phyloP scores from a whole-genome alignment of 2,329 filamentous ascomycete genomes.

The Clonostachys solani region DNA sequence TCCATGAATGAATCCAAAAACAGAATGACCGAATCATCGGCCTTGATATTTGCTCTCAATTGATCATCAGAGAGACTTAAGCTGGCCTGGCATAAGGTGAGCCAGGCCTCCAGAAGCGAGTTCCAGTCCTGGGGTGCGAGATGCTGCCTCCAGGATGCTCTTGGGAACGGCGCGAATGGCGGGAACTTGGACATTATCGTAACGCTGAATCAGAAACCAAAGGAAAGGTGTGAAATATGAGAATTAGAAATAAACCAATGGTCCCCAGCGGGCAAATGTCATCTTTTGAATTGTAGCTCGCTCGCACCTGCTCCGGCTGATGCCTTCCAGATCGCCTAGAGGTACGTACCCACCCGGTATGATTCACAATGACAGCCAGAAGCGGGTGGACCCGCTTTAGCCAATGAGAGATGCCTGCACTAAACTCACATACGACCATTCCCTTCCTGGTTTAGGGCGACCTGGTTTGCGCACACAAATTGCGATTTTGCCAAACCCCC shows the following conservation, averaged over 20 bases:
- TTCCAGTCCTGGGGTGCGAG: slow-evolving; percentile 73
- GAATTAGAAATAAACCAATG: not conserved
- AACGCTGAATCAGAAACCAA: not conserved
- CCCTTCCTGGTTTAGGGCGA: slow-evolving; percentile 8
- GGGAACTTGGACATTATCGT: slow-evolving; percentile 49
- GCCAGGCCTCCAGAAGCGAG: slow-evolving; percentile 72
- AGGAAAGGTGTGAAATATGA: not conserved
- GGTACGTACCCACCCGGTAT: slow-evolving; percentile 5
- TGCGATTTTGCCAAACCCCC: slow-evolving; percentile 6
- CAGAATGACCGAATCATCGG: slow-evolving; percentile 51
- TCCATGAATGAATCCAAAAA: slow-evolving; percentile 68
- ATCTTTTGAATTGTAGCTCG: no score
- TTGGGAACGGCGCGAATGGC: slow-evolving; percentile 74
- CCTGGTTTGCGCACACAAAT: slow-evolving; percentile 7
- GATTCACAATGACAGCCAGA: no score
- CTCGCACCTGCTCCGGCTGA: not conserved
- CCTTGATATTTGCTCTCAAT: slow-evolving; percentile 44
- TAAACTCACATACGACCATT: not conserved
- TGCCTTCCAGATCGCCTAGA: not conserved
- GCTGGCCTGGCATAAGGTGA: slow-evolving; percentile 61
- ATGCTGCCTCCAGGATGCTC: slow-evolving; percentile 59
- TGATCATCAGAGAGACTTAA: slow-evolving; percentile 52
- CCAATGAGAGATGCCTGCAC: slow-evolving; percentile 5
- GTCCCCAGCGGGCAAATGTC: no score
- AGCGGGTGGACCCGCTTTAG: not conserved